Conservation (phyloP, 495 filamentous ascomycete species). For the Symbiotaphrina buchneri region DNA sequence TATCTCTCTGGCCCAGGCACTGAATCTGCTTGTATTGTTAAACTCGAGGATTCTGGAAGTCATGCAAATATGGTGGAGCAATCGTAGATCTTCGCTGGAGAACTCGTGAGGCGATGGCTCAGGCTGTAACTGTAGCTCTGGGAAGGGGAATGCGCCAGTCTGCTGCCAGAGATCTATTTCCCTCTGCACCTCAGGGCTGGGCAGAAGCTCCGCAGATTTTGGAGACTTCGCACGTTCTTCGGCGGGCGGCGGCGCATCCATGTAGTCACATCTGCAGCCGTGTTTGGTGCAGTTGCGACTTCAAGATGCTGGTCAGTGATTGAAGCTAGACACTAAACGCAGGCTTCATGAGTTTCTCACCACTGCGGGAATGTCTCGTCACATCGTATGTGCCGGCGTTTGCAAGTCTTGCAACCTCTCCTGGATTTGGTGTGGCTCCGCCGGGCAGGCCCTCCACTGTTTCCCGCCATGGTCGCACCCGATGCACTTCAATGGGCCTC, state of each 20-base stretch:
- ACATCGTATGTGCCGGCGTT: conserved; percentile 90
- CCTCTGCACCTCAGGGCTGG: conserved; percentile 50
- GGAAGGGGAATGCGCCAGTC: conserved; percentile 74
- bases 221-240: conserved; percentile 29
- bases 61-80: conserved; percentile 79
- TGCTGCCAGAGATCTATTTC: conserved; percentile 65
- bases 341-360: conserved; percentile 23
- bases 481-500: too few species aligned
- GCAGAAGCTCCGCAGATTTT: conserved; percentile 6
- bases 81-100: conserved; percentile 53
- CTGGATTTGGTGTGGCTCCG: conserved; percentile 92
- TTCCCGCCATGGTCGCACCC: conserved; percentile 34
- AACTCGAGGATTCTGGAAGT: conserved; percentile 64
- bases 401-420: conserved; percentile 94
- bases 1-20: conserved; percentile 79
- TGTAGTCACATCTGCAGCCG: conserved; percentile 93
- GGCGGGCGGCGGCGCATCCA: conserved; percentile 44
- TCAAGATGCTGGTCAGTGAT: too few species aligned
- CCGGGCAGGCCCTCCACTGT: conserved; percentile 48
- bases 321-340: conserved; percentile 1
- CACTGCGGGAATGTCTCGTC: conserved; percentile 97
- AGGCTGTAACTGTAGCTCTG: conserved; percentile 49
- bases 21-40: conserved; percentile 55
- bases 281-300: conserved; percentile 98
- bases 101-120: conserved; percentile 39